phyloP scores from a whole-genome alignment of 2,329 filamentous ascomycete species.

The Xylariaceae sp. region DNA sequence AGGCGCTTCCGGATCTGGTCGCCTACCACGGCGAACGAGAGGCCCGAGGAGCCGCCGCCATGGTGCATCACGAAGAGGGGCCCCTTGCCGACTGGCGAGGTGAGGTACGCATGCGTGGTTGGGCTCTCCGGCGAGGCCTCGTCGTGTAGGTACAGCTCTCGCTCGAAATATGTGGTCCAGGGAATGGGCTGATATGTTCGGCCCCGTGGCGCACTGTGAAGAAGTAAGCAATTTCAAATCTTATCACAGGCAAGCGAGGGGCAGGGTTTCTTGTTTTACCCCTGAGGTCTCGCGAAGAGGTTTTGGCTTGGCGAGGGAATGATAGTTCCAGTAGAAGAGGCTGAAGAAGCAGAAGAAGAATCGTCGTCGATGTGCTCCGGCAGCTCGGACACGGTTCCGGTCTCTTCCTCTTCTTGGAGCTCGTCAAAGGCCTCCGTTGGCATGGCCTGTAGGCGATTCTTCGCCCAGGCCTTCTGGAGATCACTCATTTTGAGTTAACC shows the following conservation, averaged over 20 bases:
- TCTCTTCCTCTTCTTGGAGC: constrained; percentile 48
- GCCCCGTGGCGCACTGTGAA: constrained; percentile 41
- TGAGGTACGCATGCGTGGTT: constrained; percentile 81
- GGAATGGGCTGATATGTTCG: constrained; percentile 60
- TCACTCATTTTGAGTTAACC: constrained; percentile 60
- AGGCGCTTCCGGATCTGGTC: constrained; percentile 71
- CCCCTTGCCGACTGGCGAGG: constrained; percentile 66
- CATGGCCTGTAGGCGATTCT: constrained; percentile 62
- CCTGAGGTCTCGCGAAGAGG: constrained; percentile 65
- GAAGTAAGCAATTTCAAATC: constrained; percentile 1
- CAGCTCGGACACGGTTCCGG: constrained; percentile 37
- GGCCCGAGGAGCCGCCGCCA: constrained; percentile 85
- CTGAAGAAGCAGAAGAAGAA: constrained; percentile 74
- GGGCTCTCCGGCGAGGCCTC: constrained; percentile 40
- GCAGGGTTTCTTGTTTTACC: too few species aligned
- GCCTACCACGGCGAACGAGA: constrained; percentile 82
- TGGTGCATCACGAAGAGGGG: constrained; percentile 93
- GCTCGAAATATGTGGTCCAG: constrained; percentile 88
- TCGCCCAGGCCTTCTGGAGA: constrained; percentile 72
- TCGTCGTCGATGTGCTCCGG: constrained; percentile 53
- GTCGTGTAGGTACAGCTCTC: constrained; percentile 70
- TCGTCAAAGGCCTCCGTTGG: constrained; percentile 46
- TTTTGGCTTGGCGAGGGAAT: constrained; percentile 70
- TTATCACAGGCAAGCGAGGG: too few species aligned
- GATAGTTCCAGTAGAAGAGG: constrained; percentile 88